Evolutionary conservation across 2,329 filamentous ascomycete genomes (phyloP), one percentile per base, ranked within the genome.

Genomic region (Paracoccidioides lutzii): DNA sequence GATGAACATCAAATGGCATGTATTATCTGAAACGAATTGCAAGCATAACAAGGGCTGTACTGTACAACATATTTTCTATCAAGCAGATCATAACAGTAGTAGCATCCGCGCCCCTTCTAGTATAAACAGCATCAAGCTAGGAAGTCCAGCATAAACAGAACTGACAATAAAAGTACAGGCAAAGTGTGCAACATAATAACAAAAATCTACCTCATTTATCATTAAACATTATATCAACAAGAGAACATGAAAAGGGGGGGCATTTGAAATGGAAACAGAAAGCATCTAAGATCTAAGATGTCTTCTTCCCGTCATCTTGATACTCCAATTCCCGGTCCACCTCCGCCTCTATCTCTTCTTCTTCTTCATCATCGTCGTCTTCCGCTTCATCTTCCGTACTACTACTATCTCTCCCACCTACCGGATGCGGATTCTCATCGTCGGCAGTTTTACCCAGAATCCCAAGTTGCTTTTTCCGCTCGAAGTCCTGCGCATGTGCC

Each of bases 401-500:
- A n/a, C 49, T 63, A 32, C 60, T 62, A 15, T 60, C 52, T 3
- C 63, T 63, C 10, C 74, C 69, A 6, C 67, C 66, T 10, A 58
- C 59, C n/a, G 66, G 64, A 12, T 67, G 65, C 28, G 71, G 67
- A 5, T 66, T 65, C 37, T 63, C 64, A 4, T 69, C 64, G 5
- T 71, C 66, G 37, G 63, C 66, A 22, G 68, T 67, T 5, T 66
- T 68, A 3, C 65, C 64, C 14, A 74, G 66, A 12, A 74, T 66
- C 40, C 75, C 74, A 0, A 77, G 76, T 33, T 75, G 78, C 59
- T 81, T 78, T 68, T 82, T 87, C 74, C 93, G 86, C 71, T 94
- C 87, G 68, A 96, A 97, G 71, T 97, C 91, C 68, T 95, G 85
- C 58, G 81, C 85, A 69, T 97, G 93, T 5, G 91, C 91, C 59